Evolutionary conservation across 768 basidiomycete species (phyloP), one percentile per base, ranked within the genome.

Genomic region (Boletus reticulatus): DNA sequence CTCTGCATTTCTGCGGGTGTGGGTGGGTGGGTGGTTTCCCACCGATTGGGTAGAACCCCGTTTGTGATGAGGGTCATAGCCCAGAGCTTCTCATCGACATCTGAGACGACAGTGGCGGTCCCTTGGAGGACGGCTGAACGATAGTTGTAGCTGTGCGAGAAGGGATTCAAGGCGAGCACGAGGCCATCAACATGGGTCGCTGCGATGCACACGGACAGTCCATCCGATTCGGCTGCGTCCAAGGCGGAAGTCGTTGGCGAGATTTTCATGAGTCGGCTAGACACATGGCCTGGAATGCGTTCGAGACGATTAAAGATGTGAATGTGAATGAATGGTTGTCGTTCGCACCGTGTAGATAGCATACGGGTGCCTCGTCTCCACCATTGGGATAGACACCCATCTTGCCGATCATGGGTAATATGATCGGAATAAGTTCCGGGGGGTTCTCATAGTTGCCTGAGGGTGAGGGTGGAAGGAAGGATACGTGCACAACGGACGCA

Each of bases 251-350:
- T 11, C 10, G 43, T 11, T 4, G 56, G 12, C 0, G 65, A 47
- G 41, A 68, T 51, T 53, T 68, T 67, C 65, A 68, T 68, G 20
- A 67, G 66, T 27, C 65, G 62, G 24, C 66, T 67, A 13, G 65
- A 68, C 4, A 49, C 31, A 43, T 67, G 53, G 7, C 65, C 65
- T 68, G 41, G 17, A 7, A 22, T 1, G 10, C 4, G 22, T 34
- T 47, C 6, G 39, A 43, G 38, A 37, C 11, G 17, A 47, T 56
- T 32, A 14, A 27, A 19, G 43, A 24, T 22, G 32, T 9, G 16
- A 14, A 24, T 22, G 32, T 9, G 16, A 14, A 10, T 19, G 11
- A 2, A 13, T 27, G 31, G 0, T 5, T 3, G 20, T 16, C 19
- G 24, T 22, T 24, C 65, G 51, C 16, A 65, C 66, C 65, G 9